These are phyloP conservation scores for Fragilaria crotonensis DNA, from an alignment of 108 stramenopile species.

Conservation along the genomic window DNA sequence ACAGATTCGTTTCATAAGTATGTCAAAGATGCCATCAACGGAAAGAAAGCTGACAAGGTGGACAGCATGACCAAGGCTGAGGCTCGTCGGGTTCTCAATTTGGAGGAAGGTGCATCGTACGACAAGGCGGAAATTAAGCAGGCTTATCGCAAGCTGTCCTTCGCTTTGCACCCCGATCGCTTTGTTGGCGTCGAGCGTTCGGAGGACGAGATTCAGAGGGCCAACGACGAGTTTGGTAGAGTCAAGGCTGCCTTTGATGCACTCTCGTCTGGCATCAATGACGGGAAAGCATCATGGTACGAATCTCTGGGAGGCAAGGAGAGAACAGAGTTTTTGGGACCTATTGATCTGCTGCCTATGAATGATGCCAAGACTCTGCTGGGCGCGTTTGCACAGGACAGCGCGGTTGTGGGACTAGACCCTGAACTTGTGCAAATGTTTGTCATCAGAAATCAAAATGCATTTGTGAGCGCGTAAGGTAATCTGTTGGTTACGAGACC, in stretches of 20 bases:
- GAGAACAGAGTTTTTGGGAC: constrained; percentile 56
- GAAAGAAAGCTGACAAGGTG: constrained; percentile 21
- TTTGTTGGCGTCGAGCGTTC: constrained; percentile 31
- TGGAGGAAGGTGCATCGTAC: constrained; percentile 30
- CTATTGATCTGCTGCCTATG: constrained; percentile 43
- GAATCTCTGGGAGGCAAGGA: constrained; percentile 68
- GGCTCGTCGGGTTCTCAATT: constrained; percentile 43
- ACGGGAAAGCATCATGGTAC: constrained; percentile 59
- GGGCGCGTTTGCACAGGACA: constrained; percentile 20
- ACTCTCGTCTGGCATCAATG: constrained; percentile 41
- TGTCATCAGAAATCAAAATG: constrained; percentile 43
- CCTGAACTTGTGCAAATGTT: constrained; percentile 63
- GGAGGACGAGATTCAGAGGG: constrained; percentile 37
- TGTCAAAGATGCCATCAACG: constrained; percentile 73
- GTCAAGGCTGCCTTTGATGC: constrained; percentile 69
- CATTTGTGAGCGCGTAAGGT: neutral
- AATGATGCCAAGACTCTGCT: constrained; percentile 36
- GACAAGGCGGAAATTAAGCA: constrained; percentile 45
- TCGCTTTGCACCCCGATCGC: constrained; percentile 71
- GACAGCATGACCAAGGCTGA: constrained; percentile 49
- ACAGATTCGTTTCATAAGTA: constrained; percentile 54
- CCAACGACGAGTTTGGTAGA: constrained; percentile 31
- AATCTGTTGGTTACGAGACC: no score
- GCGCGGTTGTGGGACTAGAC: constrained; percentile 52
- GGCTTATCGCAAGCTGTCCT: constrained; percentile 56